A percentile compares a stretch with the other conserved stretches of the same genome.
Conservation (phyloP, 2,329 filamentous ascomycete genomes). For the Alternaria conjuncta region DNA sequence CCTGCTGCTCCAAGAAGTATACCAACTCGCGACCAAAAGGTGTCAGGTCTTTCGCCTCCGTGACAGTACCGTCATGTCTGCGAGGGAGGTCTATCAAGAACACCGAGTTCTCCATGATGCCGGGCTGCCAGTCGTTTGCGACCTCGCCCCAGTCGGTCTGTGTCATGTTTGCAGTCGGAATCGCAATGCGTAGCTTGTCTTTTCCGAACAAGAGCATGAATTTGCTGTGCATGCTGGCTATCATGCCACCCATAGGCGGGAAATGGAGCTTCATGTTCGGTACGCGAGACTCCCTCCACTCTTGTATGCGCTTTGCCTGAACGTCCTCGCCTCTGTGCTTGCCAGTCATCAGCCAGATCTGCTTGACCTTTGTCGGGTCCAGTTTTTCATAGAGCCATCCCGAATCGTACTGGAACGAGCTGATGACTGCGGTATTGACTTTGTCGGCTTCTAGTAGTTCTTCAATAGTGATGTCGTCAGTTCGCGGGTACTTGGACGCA, state of each 20-base stretch:
- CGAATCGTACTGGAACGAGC: slow-evolving; percentile 85
- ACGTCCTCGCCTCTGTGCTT: slow-evolving; percentile 53
- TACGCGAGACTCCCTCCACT: slow-evolving; percentile 46
- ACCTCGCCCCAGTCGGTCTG: slow-evolving; percentile 87
- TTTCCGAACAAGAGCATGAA: slow-evolving; percentile 86
- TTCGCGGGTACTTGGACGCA: slow-evolving; percentile 67
- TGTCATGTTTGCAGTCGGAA: slow-evolving; percentile 87
- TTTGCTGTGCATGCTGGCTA: slow-evolving; percentile 90
- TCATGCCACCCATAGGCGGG: slow-evolving; percentile 74
- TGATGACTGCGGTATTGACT: slow-evolving; percentile 79
- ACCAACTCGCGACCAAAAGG: slow-evolving; percentile 73
- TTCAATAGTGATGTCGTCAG: slow-evolving; percentile 83
- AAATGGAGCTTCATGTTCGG: slow-evolving; percentile 73
- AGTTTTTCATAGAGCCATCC: slow-evolving; percentile 76
- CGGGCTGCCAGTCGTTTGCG: slow-evolving; percentile 58
- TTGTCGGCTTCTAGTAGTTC: slow-evolving; percentile 78
- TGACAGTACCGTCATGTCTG: slow-evolving; percentile 41
- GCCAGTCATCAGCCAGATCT: slow-evolving; percentile 65
- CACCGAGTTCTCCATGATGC: slow-evolving; percentile 60
- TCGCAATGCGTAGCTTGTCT: slow-evolving; percentile 75
- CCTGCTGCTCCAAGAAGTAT: slow-evolving; percentile 72
- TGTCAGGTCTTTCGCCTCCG: slow-evolving; percentile 48
- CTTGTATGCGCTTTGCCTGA: slow-evolving; percentile 31
- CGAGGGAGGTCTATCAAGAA: slow-evolving; percentile 92
- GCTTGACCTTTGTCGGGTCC: slow-evolving; percentile 60